phyloP scores from a whole-genome alignment of 2,329 filamentous ascomycete species.

The Aureobasidium sp. region DNA sequence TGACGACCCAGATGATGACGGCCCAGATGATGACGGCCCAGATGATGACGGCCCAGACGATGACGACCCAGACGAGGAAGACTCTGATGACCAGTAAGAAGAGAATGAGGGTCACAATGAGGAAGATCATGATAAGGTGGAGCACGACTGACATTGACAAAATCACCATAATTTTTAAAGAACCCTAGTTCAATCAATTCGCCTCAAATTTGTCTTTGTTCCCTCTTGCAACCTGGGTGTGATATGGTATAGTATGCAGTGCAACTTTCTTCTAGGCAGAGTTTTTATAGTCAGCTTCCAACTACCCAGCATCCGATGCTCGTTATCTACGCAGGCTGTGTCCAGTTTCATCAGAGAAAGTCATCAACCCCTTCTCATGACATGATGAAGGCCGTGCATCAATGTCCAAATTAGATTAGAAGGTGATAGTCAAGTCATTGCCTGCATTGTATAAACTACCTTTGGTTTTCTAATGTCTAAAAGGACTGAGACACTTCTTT shows the following conservation, averaged over 20 bases:
- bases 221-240: not conserved
- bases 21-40: not conserved
- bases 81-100: not conserved
- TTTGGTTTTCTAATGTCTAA: no score
- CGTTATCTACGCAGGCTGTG: not conserved
- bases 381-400: no score
- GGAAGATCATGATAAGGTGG: not conserved
- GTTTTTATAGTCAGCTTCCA: not conserved
- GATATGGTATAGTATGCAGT: not conserved
- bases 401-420: no score
- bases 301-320: not conserved
- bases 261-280: not conserved
- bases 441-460: no score
- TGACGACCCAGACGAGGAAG: not conserved
- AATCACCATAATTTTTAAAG: not conserved
- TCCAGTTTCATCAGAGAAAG: not conserved
- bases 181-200: not conserved
- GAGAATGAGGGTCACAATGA: not conserved
- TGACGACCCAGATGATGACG: not conserved
- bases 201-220: not conserved
- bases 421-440: no score
- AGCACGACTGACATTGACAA: not conserved
- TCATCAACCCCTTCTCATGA: no score
- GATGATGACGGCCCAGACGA: not conserved
- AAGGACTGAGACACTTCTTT: no score